Percentiles rank a stretch among this genome's conserved stretches.
Conservation (phyloP, 1,284 basidiomycete species). For the Boletus nobilissimus region DNA sequence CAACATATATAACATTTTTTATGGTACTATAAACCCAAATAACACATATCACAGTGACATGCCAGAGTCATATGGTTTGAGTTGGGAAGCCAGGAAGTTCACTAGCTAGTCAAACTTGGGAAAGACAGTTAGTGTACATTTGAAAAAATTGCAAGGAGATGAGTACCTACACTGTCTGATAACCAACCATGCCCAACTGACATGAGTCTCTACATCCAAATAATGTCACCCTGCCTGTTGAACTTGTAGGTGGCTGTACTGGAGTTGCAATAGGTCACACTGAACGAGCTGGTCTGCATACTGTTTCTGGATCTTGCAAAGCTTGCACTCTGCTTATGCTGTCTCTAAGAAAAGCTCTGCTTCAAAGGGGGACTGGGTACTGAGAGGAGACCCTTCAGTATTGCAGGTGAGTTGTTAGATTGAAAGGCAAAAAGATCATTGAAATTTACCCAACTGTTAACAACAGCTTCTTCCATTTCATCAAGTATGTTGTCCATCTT, state of each 20-base stretch:
- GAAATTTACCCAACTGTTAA: too few species aligned
- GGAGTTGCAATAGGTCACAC: not conserved
- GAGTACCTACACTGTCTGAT: conserved; percentile 5
- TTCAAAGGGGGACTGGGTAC: not conserved
- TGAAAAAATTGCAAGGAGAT: too few species aligned
- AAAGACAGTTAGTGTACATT: too few species aligned
- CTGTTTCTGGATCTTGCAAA: conserved; percentile 4
- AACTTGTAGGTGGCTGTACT: conserved; percentile 14
- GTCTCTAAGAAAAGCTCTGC: conserved; percentile 11
- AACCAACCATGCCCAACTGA: not conserved
- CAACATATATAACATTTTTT: too few species aligned
- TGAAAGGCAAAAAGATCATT: not conserved
- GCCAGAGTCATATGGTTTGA: too few species aligned
- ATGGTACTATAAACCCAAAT: too few species aligned
- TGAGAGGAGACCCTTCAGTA: not conserved
- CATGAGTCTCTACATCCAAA: conserved; percentile 6
- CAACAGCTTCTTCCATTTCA: not conserved
- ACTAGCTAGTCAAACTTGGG: too few species aligned
- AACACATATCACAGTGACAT: too few species aligned
- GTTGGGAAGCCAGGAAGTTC: too few species aligned
- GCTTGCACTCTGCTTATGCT: conserved; percentile 5
- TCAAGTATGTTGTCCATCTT: too few species aligned
- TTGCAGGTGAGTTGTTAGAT: not conserved
- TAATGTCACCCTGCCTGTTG: not conserved
- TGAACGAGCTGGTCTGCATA: conserved; percentile 11